A percentile compares a stretch with the other conserved stretches of the same genome.
Evolutionary conservation across 208 protist species (phyloP).

Genomic region (Angomonas deanei): DNA sequence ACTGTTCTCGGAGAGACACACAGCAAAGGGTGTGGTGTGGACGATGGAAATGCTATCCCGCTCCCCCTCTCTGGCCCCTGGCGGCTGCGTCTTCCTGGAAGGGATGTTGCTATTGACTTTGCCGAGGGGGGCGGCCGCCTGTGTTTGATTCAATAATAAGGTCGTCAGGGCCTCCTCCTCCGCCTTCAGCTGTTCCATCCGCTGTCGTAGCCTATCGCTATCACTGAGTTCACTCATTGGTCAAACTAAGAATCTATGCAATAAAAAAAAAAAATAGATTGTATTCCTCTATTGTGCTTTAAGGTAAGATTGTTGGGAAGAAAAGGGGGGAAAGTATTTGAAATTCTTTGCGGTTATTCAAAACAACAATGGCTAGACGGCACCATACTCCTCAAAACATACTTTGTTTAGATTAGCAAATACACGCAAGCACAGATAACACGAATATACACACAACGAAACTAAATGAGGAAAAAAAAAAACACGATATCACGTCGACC

Average conservation of each 20-base stretch:
- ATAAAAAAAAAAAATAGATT: not conserved
- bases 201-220: not conserved
- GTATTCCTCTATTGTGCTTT: slow-evolving; percentile 5
- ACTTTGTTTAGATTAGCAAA: too few species aligned
- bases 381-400: too few species aligned
- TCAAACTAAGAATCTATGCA: too few species aligned
- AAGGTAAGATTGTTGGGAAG: not conserved
- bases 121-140: not conserved
- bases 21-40: not conserved
- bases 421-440: too few species aligned
- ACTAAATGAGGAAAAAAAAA: too few species aligned
- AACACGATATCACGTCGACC: too few species aligned
- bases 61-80: not conserved
- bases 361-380: not conserved
- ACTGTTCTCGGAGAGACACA: not conserved
- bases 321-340: not conserved
- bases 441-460: too few species aligned
- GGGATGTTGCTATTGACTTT: not conserved
- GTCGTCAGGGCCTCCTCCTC: not conserved
- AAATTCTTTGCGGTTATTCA: too few species aligned
- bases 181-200: not conserved
- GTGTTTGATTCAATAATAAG: not conserved
- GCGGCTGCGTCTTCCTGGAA: too few species aligned
- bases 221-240: too few species aligned
- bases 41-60: not conserved